Conservation (phyloP, 106 monocot species). For the Acorus calamus region DNA sequence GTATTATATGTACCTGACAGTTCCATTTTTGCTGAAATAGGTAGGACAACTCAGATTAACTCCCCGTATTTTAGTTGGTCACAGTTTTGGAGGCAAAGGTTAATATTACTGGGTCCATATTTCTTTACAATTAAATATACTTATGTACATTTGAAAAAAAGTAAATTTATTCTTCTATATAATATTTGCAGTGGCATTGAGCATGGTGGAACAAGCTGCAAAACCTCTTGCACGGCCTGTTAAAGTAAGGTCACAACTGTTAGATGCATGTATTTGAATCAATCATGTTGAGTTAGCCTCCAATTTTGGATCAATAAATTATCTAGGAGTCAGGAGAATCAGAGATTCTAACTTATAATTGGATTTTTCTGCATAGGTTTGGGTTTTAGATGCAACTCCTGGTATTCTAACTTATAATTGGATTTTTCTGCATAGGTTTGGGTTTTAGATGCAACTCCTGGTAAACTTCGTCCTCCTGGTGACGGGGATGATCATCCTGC, state of each 20-base stretch:
- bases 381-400: neutral
- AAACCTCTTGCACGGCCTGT: conserved; percentile 98
- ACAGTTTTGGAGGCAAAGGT: conserved; percentile 99
- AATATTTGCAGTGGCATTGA: conserved; percentile 56
- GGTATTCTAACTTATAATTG: neutral
- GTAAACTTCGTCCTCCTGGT: conserved; percentile 74
- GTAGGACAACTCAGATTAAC: conserved; percentile 70
- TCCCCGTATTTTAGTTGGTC: conserved; percentile 92
- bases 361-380: neutral
- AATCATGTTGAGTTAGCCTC: too few species aligned
- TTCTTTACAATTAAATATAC: neutral
- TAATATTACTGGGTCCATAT: neutral
- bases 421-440: conserved; percentile 56
- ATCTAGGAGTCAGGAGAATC: too few species aligned
- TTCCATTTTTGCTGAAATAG: conserved; percentile 22
- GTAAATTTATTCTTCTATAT: neutral
- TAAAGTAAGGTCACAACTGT: conserved; percentile 31
- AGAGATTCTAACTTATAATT: neutral
- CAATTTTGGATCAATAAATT: too few species aligned
- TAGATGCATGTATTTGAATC: too few species aligned
- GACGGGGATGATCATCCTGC: conserved; percentile 95
- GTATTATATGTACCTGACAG: neutral
- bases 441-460: conserved; percentile 95
- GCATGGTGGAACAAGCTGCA: conserved; percentile 99
- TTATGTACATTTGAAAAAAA: neutral